These are phyloP conservation scores for Hericium alpestre DNA, from an alignment of 768 basidiomycete species.

Conservation along the genomic window DNA sequence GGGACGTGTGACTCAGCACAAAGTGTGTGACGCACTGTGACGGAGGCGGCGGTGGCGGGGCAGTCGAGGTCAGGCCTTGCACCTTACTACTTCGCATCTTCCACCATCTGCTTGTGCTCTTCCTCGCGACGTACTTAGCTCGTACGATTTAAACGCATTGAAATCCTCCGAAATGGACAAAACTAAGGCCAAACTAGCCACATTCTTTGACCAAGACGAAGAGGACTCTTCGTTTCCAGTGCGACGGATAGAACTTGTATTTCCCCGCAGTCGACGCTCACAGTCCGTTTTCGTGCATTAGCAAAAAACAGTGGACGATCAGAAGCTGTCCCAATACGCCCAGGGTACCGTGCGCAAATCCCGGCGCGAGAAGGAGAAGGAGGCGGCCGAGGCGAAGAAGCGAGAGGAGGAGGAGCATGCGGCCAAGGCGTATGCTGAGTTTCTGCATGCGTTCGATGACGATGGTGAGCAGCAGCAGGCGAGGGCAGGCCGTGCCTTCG, in stretches of 20 bases:
- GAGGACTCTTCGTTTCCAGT: constrained; percentile 83
- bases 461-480: constrained; percentile 37
- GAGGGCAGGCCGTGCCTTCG: constrained; percentile 51
- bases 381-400: constrained; percentile 84
- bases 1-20: no score
- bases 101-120: no score
- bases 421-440: constrained; percentile 74
- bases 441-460: constrained; percentile 75
- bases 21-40: no score
- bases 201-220: constrained; percentile 79
- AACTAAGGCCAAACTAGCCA: constrained; percentile 57
- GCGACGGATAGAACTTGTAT: constrained; percentile 71
- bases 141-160: background rate
- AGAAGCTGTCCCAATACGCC: constrained; percentile 77
- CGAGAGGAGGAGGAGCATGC: constrained; percentile 74
- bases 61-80: no score
- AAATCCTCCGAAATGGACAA: constrained; percentile 42
- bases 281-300: constrained; percentile 38
- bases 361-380: constrained; percentile 83
- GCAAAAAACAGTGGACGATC: constrained; percentile 79
- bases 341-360: constrained; percentile 86
- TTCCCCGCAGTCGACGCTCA: constrained; percentile 43
- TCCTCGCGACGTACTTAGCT: background rate
- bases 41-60: no score
- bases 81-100: no score